Evolutionary conservation across 129 eudicot species (phyloP), one percentile per base, ranked within the genome.

Genomic region (Tanacetum coccineum): DNA sequence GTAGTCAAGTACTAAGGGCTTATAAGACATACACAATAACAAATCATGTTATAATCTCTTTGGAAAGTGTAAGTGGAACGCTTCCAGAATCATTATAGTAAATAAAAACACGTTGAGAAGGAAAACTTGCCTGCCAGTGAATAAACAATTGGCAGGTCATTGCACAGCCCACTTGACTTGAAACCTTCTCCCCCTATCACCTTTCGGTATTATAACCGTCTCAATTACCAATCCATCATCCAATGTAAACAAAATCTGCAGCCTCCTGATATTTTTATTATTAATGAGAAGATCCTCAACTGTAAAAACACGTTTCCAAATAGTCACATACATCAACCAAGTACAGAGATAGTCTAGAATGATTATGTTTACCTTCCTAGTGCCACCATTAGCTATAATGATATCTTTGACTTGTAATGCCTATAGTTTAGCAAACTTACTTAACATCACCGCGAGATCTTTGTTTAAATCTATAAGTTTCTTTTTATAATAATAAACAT

Each of bases 91-190:
- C 8, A 36, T 17, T 1, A 54, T n/a, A n/a, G n/a, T n/a, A n/a
- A n/a, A n/a, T n/a, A n/a, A n/a, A n/a, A n/a, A n/a, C n/a, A n/a
- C n/a, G n/a, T n/a, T n/a, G n/a, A n/a, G n/a, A n/a, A n/a, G n/a
- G n/a, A n/a, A n/a, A n/a, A n/a, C n/a, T n/a, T 80, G 68, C 98
- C 96, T 92, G 74, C 96, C 96, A 13, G 98, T 92, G 82, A 81
- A 92, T 80, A 96, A 92, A 62, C n/a, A 92, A 92, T 79, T 92
- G 96, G 77, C 98, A 92, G 74, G 88, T 92, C 98, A 92, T 88
- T 15, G 91, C 98, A 68, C 98, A 92, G 5, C 98, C 96, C 51
- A 92, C 98, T 84, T 92, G 98, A 75, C 98, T 92, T 36, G 98
- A 92, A 80, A 92, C 92, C 76, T 92, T 58, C 98, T 79, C 61